Base-by-base conservation (phyloP, 139 green algal species). In the Chlorella vulgaris region DNA sequence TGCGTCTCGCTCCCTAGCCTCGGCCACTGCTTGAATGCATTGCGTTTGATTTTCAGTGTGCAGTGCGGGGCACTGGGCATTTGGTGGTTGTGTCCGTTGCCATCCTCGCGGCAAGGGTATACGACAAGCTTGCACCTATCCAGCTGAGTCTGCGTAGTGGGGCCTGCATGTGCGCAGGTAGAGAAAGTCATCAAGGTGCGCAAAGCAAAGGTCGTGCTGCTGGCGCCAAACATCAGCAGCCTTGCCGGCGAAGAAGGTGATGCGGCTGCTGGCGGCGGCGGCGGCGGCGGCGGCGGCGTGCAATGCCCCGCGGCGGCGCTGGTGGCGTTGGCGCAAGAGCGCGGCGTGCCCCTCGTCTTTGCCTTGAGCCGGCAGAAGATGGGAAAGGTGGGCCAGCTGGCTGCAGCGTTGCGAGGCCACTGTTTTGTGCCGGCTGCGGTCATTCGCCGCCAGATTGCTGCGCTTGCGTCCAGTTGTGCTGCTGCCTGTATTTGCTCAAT, bases 211-310 rank as follows among this genome's bases (percentile, higher is more conserved):
- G 43, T 53, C 0, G 88, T 97, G 39, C 83, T 97, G 40, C 76
- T 96, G 19, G 93, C 93, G 18, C 93, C 93, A 69, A 96, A 97
- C 87, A 96, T 97, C 39, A 86, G 93, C 26, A 36, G n/a, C 28
- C 28, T 81, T 67, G 80, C 90, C 43, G 83, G 88, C 42, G 85
- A 87, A 26, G 89, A 28, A 58, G 50, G 13, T 28, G 70, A 77
- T 10, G 63, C 47, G 10, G 38, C 76, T 39, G 47, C 60, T 33
- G 38, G 60, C 58, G n/a, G 74, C 28, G 51, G 58, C 28, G 2
- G 29, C 51, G 7, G 51, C 35, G 7, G 24, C 8, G 6, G 71
- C 39, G 13, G 19, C 58, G 1, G 33, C 6, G 29, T 35, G 36
- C 10, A 43, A n/a, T 58, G 35, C 55, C 83, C 77, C 29, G 74